phyloP scores from a whole-genome alignment of 805 yeast genomes.

The Maudiozyma barnettii region DNA sequence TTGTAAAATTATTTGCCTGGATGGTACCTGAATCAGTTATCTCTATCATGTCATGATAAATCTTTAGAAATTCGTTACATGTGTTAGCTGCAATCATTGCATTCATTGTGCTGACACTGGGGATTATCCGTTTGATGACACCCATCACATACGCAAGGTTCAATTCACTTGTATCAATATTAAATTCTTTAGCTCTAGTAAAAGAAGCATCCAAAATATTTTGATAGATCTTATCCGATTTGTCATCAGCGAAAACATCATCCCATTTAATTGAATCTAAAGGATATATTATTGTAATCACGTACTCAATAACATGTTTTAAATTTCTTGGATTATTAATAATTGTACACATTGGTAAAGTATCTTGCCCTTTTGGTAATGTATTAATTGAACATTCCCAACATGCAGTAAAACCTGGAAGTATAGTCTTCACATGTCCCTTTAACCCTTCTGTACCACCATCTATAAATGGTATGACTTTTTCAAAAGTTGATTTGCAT shows the following conservation, averaged over 20 bases:
- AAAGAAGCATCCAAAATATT: constrained; percentile 42
- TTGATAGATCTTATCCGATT: constrained; percentile 22
- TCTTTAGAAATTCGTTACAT: constrained; percentile 76
- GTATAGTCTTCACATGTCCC: constrained; percentile 81
- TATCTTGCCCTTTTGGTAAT: constrained; percentile 42
- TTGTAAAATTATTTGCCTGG: constrained; percentile 52
- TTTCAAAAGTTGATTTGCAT: constrained; percentile 38
- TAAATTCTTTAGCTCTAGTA: constrained; percentile 51
- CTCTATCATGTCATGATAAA: constrained; percentile 54
- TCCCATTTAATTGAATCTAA: constrained; percentile 55
- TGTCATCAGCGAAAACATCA: constrained; percentile 50
- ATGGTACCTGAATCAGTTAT: constrained; percentile 37
- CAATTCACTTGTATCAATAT: constrained; percentile 56
- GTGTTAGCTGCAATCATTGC: constrained; percentile 86
- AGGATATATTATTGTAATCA: constrained; percentile 66
- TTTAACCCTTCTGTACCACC: constrained; percentile 94
- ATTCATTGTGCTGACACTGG: constrained; percentile 90
- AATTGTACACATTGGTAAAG: constrained; percentile 87
- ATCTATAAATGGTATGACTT: constrained; percentile 64
- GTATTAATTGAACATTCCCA: constrained; percentile 85
- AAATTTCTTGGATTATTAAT: constrained; percentile 92
- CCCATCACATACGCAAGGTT: constrained; percentile 68
- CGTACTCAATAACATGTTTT: constrained; percentile 92
- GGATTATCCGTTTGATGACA: constrained; percentile 83
- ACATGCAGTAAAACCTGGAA: constrained; percentile 81